These are phyloP conservation scores for Magnolia officinalis DNA, from an alignment of 164 flowering plant species.

Conservation along the genomic window DNA sequence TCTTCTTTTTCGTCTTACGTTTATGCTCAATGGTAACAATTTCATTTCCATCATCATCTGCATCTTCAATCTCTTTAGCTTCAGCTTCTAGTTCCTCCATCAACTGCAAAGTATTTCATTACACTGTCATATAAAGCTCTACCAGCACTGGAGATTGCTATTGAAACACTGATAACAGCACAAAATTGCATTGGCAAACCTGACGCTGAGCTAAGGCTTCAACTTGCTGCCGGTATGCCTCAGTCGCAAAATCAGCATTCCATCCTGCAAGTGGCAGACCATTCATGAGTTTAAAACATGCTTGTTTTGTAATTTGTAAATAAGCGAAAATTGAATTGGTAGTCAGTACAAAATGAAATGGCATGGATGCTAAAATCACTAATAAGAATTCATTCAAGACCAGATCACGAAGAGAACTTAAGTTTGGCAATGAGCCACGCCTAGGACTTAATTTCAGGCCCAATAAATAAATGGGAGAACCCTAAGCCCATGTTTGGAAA, in stretches of 20 bases:
- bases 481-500: no score
- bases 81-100: slow-evolving; percentile 77
- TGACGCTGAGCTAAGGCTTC: slow-evolving; percentile 89
- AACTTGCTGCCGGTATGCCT: slow-evolving; percentile 89
- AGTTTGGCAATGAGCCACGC: neutral
- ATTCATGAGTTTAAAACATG: slow-evolving; percentile 2
- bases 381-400: neutral
- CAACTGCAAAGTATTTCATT: slow-evolving; percentile 37
- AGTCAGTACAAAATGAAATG: neutral
- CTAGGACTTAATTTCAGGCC: no score
- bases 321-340: no score
- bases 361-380: neutral
- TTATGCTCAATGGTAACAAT: slow-evolving; percentile 28
- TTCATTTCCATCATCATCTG: slow-evolving; percentile 31
- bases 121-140: neutral
- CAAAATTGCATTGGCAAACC: slow-evolving; percentile 34
- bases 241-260: slow-evolving; percentile 99
- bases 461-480: no score
- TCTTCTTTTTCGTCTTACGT: slow-evolving; percentile 75
- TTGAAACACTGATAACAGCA: neutral
- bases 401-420: no score
- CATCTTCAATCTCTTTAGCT: slow-evolving; percentile 68
- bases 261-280: slow-evolving; percentile 48
- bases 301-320: no score
- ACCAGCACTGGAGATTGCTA: neutral